Conservation (phyloP, 129 eudicot species). For the Silybum marianum region DNA sequence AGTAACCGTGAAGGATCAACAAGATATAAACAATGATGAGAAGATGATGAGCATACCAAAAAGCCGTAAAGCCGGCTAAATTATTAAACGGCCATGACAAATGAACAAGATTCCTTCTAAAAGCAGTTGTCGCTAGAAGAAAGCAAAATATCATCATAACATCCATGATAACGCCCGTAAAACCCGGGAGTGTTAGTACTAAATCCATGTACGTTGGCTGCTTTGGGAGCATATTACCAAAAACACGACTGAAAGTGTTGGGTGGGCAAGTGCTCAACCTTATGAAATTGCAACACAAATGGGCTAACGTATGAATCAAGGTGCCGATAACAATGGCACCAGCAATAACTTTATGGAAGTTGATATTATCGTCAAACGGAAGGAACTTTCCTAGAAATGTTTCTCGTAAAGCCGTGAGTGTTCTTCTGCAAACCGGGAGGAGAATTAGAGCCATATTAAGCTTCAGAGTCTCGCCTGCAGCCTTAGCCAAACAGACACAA, state of each 20-base stretch:
- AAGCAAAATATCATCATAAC: conserved; percentile 70
- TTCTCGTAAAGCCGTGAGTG: conserved; percentile 58
- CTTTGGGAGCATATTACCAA: conserved; percentile 48
- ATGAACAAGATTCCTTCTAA: conserved; percentile 81
- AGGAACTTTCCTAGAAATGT: conserved; percentile 43
- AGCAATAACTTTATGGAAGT: conserved; percentile 54
- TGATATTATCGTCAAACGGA: conserved; percentile 65
- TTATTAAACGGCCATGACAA: conserved; percentile 62
- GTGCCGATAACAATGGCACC: conserved; percentile 48
- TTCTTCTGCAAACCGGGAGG: conserved; percentile 68
- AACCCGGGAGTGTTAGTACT: conserved; percentile 48
- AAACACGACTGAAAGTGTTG: conserved; percentile 38
- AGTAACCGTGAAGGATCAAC: conserved; percentile 79
- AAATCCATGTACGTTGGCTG: conserved; percentile 73
- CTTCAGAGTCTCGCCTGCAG: conserved; percentile 68
- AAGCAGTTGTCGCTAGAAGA: conserved; percentile 83
- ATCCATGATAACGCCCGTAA: conserved; percentile 69
- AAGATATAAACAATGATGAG: conserved; percentile 69
- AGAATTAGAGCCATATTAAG: conserved; percentile 71
- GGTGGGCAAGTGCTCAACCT: conserved; percentile 42
- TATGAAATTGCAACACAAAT: conserved; percentile 45
- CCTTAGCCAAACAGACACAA: conserved; percentile 67
- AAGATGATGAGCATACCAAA: conserved; percentile 98
- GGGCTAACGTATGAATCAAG: conserved; percentile 34
- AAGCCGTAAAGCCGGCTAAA: conserved; percentile 90